phyloP scores from a whole-genome alignment of 768 basidiomycete genomes.

The Lentinula lateritia region DNA sequence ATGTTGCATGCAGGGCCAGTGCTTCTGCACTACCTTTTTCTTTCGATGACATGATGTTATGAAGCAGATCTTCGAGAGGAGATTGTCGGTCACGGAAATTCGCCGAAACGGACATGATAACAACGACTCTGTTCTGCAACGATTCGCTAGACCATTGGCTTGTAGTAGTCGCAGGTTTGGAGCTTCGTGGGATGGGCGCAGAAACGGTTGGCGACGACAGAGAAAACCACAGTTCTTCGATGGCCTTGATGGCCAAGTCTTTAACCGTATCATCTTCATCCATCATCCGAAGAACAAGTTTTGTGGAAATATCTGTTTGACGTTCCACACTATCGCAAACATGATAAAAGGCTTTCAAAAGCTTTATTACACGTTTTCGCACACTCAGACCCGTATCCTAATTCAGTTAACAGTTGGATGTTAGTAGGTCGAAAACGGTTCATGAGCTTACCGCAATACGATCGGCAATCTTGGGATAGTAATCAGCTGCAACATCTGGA shows the following conservation, averaged over 20 bases:
- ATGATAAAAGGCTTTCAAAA: constrained; percentile 81
- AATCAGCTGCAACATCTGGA: constrained; percentile 82
- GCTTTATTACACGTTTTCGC: constrained; percentile 92
- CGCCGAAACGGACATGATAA: constrained; percentile 83
- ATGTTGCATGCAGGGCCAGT: constrained; percentile 54
- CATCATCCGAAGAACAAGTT: constrained; percentile 75
- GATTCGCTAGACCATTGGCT: constrained; percentile 45
- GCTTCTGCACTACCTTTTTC: constrained; percentile 44
- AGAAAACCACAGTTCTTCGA: constrained; percentile 91
- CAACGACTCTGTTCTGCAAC: constrained; percentile 60
- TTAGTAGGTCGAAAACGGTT: background rate
- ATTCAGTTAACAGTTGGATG: background rate
- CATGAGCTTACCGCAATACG: constrained; percentile 72
- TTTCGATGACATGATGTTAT: constrained; percentile 76
- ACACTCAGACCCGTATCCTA: constrained; percentile 95
- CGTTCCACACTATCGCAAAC: constrained; percentile 50
- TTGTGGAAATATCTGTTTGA: constrained; percentile 74
- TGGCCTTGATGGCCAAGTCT: constrained; percentile 83
- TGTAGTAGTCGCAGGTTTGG: constrained; percentile 9
- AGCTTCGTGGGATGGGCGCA: constrained; percentile 33
- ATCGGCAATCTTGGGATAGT: constrained; percentile 83
- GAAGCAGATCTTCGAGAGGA: constrained; percentile 78
- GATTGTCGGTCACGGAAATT: constrained; percentile 81
- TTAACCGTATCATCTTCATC: constrained; percentile 96
- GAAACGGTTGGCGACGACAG: constrained; percentile 13